phyloP scores from a whole-genome alignment of 352 stramenopile genomes.

The Paralagenidium karlingii region DNA sequence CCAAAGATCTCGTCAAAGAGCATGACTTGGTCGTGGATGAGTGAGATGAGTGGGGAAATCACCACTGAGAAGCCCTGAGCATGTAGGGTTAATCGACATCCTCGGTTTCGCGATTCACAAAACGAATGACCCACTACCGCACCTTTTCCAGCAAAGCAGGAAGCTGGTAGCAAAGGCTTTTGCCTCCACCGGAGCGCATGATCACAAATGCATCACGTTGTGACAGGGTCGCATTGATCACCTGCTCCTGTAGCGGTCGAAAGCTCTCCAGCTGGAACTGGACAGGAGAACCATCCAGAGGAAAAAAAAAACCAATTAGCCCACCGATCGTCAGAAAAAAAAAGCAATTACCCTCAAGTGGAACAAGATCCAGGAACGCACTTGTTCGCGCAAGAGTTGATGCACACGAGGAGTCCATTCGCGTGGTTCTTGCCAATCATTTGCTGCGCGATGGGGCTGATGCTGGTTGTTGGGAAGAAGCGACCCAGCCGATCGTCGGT shows the following conservation, averaged over 20 bases:
- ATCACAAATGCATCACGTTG: constrained; percentile 86
- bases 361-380: no score
- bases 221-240: constrained; percentile 86
- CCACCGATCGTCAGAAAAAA: no score
- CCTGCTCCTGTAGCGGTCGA: constrained; percentile 80
- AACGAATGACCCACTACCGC: not conserved
- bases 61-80: constrained; percentile 72
- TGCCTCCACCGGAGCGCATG: constrained; percentile 86
- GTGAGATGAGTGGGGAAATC: constrained; percentile 85
- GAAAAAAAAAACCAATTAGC: no score
- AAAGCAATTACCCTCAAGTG: no score
- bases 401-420: no score
- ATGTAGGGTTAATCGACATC: not conserved
- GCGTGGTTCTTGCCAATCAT: no score
- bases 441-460: no score
- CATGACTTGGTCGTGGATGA: constrained; percentile 91
- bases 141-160: constrained; percentile 47
- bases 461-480: no score
- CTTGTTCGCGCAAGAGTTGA: no score
- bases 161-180: constrained; percentile 86
- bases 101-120: not conserved
- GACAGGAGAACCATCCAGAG: no score
- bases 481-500: not conserved
- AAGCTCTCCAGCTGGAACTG: no score
- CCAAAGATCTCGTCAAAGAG: constrained; percentile 44